Evolutionary conservation across 257 asterid genomes (phyloP).

Genomic region (Solanum rostratum): DNA sequence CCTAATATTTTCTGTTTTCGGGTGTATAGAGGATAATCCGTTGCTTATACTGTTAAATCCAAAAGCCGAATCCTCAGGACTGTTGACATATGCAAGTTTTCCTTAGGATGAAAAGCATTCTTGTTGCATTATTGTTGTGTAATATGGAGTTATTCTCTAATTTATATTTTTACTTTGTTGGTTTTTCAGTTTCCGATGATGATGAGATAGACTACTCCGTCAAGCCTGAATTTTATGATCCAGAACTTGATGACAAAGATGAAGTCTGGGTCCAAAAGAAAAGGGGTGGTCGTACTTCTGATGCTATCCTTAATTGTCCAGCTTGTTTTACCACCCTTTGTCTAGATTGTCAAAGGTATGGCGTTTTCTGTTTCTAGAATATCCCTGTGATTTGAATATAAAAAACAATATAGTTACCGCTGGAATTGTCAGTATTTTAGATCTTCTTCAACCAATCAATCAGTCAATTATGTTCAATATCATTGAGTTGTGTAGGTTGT

Average conservation of each 20-base stretch:
- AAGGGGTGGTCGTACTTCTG: conserved; percentile 54
- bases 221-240: conserved; percentile 77
- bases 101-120: not conserved
- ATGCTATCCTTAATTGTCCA: conserved; percentile 89
- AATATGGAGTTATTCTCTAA: not conserved
- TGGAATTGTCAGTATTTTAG: not conserved
- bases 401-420: not conserved
- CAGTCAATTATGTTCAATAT: not conserved
- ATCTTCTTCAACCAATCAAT: not conserved
- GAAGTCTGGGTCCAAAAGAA: conserved; percentile 71
- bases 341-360: conserved; percentile 79
- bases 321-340: conserved; percentile 94
- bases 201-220: conserved; percentile 82
- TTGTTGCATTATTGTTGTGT: not conserved
- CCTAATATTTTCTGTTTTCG: not conserved
- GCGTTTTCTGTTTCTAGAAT: not conserved
- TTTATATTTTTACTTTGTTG: not conserved
- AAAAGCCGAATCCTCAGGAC: not conserved
- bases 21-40: not conserved
- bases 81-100: not conserved
- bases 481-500: not conserved
- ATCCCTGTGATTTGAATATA: not conserved
- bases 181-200: conserved; percentile 59
- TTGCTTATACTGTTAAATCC: not conserved
- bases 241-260: conserved; percentile 56